These are phyloP conservation scores for Mallotus japonicus DNA, from an alignment of 441 rosid species.

Conservation along the genomic window DNA sequence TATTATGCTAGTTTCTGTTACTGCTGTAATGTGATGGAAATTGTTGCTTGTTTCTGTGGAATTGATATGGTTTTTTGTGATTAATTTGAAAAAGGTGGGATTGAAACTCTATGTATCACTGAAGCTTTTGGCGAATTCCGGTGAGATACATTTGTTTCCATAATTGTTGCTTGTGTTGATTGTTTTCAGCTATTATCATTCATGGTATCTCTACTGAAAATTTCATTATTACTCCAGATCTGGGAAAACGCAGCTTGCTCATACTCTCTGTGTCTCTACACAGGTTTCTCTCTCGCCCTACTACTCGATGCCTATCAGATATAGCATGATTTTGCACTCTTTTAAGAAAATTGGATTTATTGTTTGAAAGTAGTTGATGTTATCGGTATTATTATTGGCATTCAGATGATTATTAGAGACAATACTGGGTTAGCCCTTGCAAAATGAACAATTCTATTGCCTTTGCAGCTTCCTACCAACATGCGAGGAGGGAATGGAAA, in stretches of 20 bases:
- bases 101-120: conserved; percentile 73
- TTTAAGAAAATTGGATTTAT: neutral
- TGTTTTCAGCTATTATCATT: neutral
- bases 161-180: neutral
- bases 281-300: conserved; percentile 51
- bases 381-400: neutral
- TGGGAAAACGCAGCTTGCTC: conserved; percentile 95
- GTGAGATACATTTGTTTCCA: conserved; percentile 34
- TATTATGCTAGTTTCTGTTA: conserved; percentile 2
- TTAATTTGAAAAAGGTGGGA: conserved; percentile 56
- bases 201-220: neutral
- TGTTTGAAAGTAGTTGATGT: neutral
- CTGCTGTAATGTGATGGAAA: conserved; percentile 1
- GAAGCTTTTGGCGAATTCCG: conserved; percentile 95
- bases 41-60: neutral
- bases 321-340: neutral
- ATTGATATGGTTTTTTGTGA: too few species aligned
- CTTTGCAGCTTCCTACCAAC: conserved; percentile 74
- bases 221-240: conserved; percentile 45
- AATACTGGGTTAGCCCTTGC: neutral
- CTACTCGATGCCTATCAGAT: neutral
- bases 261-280: conserved; percentile 87
- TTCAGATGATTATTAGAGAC: neutral
- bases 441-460: conserved; percentile 16
- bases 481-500: conserved; percentile 94